Evolutionary conservation across 768 basidiomycete genomes (phyloP).

Genomic region (Fomitopsis serialis): DNA sequence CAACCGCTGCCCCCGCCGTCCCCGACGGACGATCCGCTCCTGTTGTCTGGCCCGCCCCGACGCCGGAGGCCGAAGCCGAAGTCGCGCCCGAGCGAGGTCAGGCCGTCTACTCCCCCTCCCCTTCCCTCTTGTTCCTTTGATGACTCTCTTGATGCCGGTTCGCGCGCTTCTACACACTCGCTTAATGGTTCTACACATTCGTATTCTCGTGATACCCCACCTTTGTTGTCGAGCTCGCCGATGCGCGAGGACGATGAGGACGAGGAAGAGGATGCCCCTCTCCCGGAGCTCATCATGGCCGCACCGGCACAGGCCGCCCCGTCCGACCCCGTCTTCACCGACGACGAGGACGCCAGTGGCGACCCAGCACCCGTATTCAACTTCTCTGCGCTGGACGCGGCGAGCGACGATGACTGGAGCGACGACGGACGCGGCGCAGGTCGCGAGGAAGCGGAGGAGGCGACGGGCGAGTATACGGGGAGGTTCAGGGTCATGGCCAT

Average conservation of each 20-base stretch:
- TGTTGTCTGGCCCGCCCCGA: slow-evolving; percentile 43
- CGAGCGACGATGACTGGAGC: slow-evolving; percentile 14
- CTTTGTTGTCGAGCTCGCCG: slow-evolving; percentile 29
- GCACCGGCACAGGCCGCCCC: too few relatives aligned
- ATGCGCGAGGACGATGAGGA: slow-evolving; percentile 8
- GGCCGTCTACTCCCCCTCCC: neutral
- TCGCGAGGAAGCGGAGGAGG: slow-evolving; percentile 32
- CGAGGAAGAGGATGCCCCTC: neutral
- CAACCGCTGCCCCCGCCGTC: slow-evolving; percentile 63
- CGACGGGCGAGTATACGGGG: slow-evolving; percentile 60
- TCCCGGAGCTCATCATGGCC: neutral
- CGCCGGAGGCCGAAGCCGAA: slow-evolving; percentile 14
- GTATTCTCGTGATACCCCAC: slow-evolving; percentile 32
- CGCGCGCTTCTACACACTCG: slow-evolving; percentile 1
- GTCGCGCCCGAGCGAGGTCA: slow-evolving; percentile 2
- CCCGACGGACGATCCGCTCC: slow-evolving; percentile 70
- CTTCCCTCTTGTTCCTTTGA: too few relatives aligned
- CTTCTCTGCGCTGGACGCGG: slow-evolving; percentile 10
- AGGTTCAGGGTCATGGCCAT: slow-evolving; percentile 50
- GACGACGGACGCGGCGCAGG: slow-evolving; percentile 18
- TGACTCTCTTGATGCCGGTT: too few relatives aligned
- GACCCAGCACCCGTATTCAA: slow-evolving; percentile 16
- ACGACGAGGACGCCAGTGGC: neutral
- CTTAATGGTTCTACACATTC: slow-evolving; percentile 11
- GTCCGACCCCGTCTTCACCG: neutral